These are phyloP conservation scores for Cyanidioschyzon merolae DNA, from an alignment of 23 red algal genomes.

Conservation along the genomic window DNA sequence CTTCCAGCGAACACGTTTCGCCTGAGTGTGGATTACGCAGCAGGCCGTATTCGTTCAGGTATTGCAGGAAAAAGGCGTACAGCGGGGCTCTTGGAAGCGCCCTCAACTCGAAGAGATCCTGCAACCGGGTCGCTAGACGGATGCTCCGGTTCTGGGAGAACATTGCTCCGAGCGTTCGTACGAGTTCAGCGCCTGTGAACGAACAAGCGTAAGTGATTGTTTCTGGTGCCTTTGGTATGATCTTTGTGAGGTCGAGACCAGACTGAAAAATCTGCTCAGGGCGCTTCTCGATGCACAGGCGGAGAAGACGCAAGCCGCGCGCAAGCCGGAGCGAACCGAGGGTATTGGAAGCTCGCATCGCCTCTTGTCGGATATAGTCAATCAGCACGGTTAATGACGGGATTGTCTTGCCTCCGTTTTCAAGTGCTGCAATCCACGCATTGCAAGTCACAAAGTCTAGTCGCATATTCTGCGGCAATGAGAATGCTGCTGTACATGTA, in stretches of 20 bases:
- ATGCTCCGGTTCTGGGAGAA: background rate
- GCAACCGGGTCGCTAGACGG: background rate
- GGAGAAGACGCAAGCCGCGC: background rate
- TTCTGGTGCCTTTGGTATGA: background rate
- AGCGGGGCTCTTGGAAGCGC: background rate
- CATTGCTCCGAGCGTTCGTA: background rate
- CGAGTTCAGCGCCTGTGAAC: background rate
- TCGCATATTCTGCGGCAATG: background rate
- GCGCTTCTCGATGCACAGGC: background rate
- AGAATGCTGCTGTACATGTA: background rate
- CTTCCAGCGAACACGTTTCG: background rate
- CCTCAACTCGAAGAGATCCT: background rate
- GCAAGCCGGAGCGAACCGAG: conserved; percentile 2
- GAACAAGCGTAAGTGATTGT: background rate
- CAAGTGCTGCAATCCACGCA: background rate
- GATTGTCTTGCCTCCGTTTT: background rate
- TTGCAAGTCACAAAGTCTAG: background rate
- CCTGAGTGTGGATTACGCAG: background rate
- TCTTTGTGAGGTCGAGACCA: background rate
- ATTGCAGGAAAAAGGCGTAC: background rate
- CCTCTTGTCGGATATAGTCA: background rate
- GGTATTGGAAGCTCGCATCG: background rate
- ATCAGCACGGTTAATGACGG: background rate
- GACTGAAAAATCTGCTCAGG: background rate
- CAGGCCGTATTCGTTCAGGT: conserved; percentile 2